A percentile compares a stretch with the other conserved stretches of the same genome.
These are phyloP conservation scores for Mortierella claussenii DNA, from an alignment of 192 early-diverging fungal species.

Conservation along the genomic window DNA sequence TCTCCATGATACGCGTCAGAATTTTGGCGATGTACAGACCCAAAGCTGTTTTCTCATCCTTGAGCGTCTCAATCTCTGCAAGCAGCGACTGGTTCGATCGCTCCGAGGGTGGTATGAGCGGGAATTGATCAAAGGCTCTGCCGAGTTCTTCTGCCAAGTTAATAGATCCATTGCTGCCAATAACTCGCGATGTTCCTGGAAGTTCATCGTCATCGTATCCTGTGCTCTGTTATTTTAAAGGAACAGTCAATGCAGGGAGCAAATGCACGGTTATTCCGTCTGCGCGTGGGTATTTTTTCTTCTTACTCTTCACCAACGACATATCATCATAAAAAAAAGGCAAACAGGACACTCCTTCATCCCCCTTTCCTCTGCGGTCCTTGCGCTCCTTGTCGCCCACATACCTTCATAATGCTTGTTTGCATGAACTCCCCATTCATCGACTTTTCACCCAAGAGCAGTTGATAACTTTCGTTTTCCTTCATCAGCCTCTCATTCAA, in stretches of 20 bases:
- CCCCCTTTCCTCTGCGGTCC: too few species aligned
- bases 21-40: constrained; percentile 83
- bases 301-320: too few species aligned
- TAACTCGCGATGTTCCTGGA: background rate
- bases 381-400: background rate
- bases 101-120: background rate
- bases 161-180: constrained; percentile 28
- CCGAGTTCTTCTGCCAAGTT: constrained; percentile 48
- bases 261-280: too few species aligned
- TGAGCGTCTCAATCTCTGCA: constrained; percentile 67
- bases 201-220: constrained; percentile 39
- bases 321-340: too few species aligned
- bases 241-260: too few species aligned
- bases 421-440: constrained; percentile 82
- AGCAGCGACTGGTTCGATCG: constrained; percentile 52
- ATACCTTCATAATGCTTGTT: constrained; percentile 69
- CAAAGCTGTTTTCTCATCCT: constrained; percentile 76
- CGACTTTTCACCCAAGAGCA: constrained; percentile 82
- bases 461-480: constrained; percentile 85
- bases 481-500: constrained; percentile 78
- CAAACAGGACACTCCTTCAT: too few species aligned
- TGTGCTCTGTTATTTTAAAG: constrained; percentile 38
- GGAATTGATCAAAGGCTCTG: constrained; percentile 15
- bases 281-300: too few species aligned
- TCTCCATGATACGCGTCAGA: constrained; percentile 75